Base-by-base conservation (phyloP, 2,329 filamentous ascomycete species). In the Neonectria ditissima region DNA sequence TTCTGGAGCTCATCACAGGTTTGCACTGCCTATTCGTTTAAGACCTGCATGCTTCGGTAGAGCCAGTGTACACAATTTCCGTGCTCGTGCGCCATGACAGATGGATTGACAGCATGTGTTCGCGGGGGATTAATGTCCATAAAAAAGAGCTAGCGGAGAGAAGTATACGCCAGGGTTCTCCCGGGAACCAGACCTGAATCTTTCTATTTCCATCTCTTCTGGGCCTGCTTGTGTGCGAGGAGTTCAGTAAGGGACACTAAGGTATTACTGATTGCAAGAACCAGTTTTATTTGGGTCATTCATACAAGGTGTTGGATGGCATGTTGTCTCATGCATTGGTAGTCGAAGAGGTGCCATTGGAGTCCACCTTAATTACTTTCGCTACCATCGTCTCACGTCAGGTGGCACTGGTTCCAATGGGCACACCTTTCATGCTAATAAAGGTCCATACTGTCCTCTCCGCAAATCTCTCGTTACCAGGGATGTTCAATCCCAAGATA, bases 81-180 rank as follows among this genome's bases (percentile, higher is more conserved):
- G 22, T 47, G 39, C 22, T 56, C 54, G 30, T 56, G 54, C 16
- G 54, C 54, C 54, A 56, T 56, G 26, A 56, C 54, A 18, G 54
- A 47, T 32, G 54, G 43, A 32, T 56, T 56, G 41, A 16, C 18
- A 11, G 54, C 43, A 28, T 56, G 28, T 5, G 47, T 14, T 47
- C 48, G 28, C 5, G 41, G 26, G 11, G 48, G 54, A 43, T 45
- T 34, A 26, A 56, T 56, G 22, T 32, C n/a, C n/a, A n/a, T n/a
- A n/a, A 32, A n/a, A 34, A 14, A n/a, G 41, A 24, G 11, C 20
- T 11, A 11, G 16, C 22, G n/a, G 8, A 5, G 26, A 28, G 18
- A 56, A 56, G 30, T 37, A 48, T 5, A 43, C 32, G n/a, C 51
- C 51, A 9, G n/a, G n/a, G n/a, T n/a, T n/a, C n/a, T n/a, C n/a